Evolutionary conservation across 179 eudicot genomes (phyloP), one percentile per base, ranked within the genome.

Genomic region (Silene noctiflora): DNA sequence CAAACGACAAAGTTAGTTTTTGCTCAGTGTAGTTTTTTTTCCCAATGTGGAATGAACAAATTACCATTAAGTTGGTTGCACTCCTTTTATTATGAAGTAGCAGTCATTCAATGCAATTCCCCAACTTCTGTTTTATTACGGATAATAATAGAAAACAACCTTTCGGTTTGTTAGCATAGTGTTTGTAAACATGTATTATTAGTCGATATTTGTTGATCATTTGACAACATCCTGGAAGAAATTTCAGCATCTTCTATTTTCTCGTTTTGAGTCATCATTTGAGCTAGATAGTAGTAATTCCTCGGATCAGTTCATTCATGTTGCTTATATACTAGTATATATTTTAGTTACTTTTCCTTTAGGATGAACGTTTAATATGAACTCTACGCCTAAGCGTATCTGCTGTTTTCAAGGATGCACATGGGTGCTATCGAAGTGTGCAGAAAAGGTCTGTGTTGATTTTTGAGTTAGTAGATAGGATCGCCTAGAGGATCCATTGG

Each of bases 191-290:
- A 19, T 42, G 72, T 69, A 20, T n/a, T 19, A 11, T 21, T 69
- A 46, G 55, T 69, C 44, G 72, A 10, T 69, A 55, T 44, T 21
- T 3, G 29, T 69, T 69, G 58, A 44, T 44, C 6, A 69, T 22
- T 21, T 69, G 56, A 6, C 5, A 44, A 69, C 56, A 21, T 69
- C 31, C 21, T 69, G 19, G 53, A 64, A 2, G 13, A 19, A 35
- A 3, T 67, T 42, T 67, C 55, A 67, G 53, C 71, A n/a, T 67
- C 71, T 44, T 69, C 19, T 20, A 0, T 69, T 44, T 44, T 69
- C 51, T 14, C n/a, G 5, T 67, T 35, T 67, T 16, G 69, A 65
- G 44, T 31, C 14, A 33, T 44, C 51, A 33, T 67, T 67, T n/a
- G 22, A 16, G 70, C 51, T 17, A 10, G 13, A 27, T 19, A 31